Evolutionary conservation across 495 filamentous ascomycete species (phyloP).

Genomic region (Penicillium manginii): DNA sequence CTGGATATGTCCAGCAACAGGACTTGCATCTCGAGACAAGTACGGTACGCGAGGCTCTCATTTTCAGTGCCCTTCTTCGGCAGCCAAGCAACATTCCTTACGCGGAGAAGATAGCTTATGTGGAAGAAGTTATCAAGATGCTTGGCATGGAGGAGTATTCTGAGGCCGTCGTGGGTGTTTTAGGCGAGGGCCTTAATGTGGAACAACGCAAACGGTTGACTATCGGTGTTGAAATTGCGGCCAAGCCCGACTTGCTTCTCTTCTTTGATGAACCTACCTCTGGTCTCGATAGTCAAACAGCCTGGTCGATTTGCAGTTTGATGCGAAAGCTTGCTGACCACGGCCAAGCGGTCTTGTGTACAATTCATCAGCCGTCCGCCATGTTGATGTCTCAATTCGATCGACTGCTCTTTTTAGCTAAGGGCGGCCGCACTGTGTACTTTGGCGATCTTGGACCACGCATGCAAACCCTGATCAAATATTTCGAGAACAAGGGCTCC

Average conservation of each 20-base stretch:
- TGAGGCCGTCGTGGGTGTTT: slow-evolving; percentile 85
- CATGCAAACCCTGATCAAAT: slow-evolving; percentile 66
- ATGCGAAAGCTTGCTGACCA: slow-evolving; percentile 81
- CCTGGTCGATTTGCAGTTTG: slow-evolving; percentile 79
- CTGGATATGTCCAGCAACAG: slow-evolving; percentile 92
- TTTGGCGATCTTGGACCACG: slow-evolving; percentile 82
- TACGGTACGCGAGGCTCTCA: slow-evolving; percentile 81
- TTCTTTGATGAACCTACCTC: slow-evolving; percentile 9
- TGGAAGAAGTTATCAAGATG: slow-evolving; percentile 88
- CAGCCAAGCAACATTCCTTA: slow-evolving; percentile 71
- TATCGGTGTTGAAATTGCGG: background rate
- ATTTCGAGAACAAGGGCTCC: slow-evolving; percentile 77
- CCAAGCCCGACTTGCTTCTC: slow-evolving; percentile 39
- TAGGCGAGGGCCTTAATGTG: slow-evolving; percentile 87
- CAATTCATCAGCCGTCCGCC: slow-evolving; percentile 92
- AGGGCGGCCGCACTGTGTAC: slow-evolving; percentile 73
- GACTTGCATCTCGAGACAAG: slow-evolving; percentile 84
- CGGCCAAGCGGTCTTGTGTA: slow-evolving; percentile 87
- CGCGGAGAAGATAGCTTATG: slow-evolving; percentile 81
- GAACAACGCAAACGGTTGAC: slow-evolving; percentile 53
- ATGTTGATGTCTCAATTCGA: slow-evolving; percentile 93
- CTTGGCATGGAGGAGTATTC: slow-evolving; percentile 87
- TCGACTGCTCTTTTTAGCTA: slow-evolving; percentile 76
- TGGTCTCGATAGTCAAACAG: slow-evolving; percentile 65
- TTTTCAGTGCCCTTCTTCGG: slow-evolving; percentile 81